phyloP scores from a whole-genome alignment of 805 yeast genomes.

The Candida piceae region DNA sequence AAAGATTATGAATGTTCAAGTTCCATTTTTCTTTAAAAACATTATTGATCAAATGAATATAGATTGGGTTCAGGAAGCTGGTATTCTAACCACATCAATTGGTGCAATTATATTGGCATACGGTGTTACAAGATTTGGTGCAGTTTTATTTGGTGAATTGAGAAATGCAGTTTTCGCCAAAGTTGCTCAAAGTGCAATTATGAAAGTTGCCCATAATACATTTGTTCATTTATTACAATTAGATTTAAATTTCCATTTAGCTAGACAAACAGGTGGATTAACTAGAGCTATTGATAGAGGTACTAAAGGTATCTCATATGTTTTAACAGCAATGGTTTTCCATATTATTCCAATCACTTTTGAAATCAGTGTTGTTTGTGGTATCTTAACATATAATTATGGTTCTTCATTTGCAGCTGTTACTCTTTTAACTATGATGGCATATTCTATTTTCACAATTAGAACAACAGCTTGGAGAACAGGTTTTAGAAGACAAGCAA shows the following conservation, averaged over 20 bases:
- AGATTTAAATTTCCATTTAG: constrained; percentile 84
- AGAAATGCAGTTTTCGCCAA: constrained; percentile 93
- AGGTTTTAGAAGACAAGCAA: constrained; percentile 80
- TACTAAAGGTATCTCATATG: constrained; percentile 93
- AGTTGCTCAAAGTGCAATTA: constrained; percentile 92
- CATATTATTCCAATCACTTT: constrained; percentile 90
- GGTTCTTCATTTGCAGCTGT: constrained; percentile 87
- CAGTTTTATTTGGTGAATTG: constrained; percentile 90
- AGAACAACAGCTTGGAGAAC: constrained; percentile 96
- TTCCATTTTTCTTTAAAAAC: constrained; percentile 86
- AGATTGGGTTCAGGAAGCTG: constrained; percentile 67
- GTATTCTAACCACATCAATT: constrained; percentile 58
- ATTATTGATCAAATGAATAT: constrained; percentile 91
- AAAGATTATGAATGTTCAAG: constrained; percentile 87
- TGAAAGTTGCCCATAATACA: constrained; percentile 82
- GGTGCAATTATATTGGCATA: constrained; percentile 74
- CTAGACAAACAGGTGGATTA: constrained; percentile 92
- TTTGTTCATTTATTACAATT: constrained; percentile 77
- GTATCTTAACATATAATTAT: constrained; percentile 87
- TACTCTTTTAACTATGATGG: constrained; percentile 81
- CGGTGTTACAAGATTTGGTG: constrained; percentile 91
- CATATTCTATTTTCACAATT: constrained; percentile 83
- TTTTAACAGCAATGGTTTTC: constrained; percentile 93
- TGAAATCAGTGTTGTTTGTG: constrained; percentile 90
- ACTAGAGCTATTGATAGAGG: constrained; percentile 97